Evolutionary conservation across 495 filamentous ascomycete species (phyloP).

Genomic region (Cetradonia linearis): DNA sequence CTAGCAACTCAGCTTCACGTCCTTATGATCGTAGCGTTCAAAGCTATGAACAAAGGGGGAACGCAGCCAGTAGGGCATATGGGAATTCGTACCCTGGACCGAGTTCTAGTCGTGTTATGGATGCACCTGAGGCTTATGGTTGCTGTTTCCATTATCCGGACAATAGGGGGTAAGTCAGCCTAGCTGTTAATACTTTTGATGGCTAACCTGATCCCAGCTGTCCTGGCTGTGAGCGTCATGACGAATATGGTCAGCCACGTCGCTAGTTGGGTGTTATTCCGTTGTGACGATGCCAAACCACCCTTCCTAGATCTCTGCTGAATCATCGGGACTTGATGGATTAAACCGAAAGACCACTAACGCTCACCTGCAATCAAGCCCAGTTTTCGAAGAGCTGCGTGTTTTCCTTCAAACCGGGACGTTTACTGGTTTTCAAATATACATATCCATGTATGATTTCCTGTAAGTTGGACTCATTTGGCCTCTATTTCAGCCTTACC

Average conservation of each 20-base stretch:
- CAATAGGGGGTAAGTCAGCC: conserved; percentile 1
- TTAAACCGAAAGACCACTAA: too few relatives aligned
- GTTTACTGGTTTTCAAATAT: too few relatives aligned
- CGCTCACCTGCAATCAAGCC: too few relatives aligned
- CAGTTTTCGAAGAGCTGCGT: too few relatives aligned
- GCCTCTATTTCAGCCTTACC: too few relatives aligned
- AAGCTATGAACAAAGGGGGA: background rate
- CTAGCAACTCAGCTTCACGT: background rate
- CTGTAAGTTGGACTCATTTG: too few relatives aligned
- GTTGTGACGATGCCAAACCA: too few relatives aligned
- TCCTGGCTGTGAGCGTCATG: background rate
- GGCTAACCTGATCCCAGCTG: background rate
- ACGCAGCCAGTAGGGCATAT: background rate
- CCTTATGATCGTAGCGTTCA: background rate
- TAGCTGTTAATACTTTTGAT: background rate
- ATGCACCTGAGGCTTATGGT: background rate
- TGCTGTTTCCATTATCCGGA: background rate
- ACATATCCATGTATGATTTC: too few relatives aligned
- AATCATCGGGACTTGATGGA: too few relatives aligned
- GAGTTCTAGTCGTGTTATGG: background rate
- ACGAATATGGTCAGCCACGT: background rate
- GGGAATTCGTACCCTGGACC: background rate
- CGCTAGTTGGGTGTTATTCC: background rate
- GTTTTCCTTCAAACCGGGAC: too few relatives aligned
- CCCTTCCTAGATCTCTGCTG: too few relatives aligned